Evolutionary conservation across 345 rosid species (phyloP), one percentile per base, ranked within the genome.

Genomic region (Heritiera littoralis): DNA sequence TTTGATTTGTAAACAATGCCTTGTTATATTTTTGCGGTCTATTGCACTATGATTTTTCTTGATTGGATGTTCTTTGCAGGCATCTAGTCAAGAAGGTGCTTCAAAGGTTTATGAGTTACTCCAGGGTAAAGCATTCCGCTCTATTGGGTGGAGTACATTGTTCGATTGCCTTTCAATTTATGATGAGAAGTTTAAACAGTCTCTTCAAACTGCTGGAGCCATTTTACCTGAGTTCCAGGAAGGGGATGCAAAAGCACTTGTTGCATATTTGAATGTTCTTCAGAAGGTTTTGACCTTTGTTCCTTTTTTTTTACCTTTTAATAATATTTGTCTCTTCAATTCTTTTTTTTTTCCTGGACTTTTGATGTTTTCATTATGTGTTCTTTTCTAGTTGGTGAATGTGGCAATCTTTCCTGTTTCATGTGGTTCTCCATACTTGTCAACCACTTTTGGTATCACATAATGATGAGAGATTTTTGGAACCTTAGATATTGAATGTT

Each of bases 181-280:
- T 77, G 95, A 90, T 79, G 98, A 95, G 60, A 95, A 92, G 87
- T 93, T 93, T 81, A 93, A 93, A 84, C 98, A 92, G 80, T 85
- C 98, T 81, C 89, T 89, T 78, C 97, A 92, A 83, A 88, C 93
- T 81, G 76, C 93, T 85, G 99, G 98, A 80, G 89, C 98, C 61
- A 81, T 90, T 92, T 81, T 95, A 78, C 99, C 97, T 7, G 98
- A 95, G 77, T 91, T 95, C 73, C 92, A 86, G 80, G 99, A 93
- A 80, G 99, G 98, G 40, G 99, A 95, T 83, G 97, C 99, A 81
- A 91, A 88, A 85, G 98, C 97, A 54, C 94, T 95, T 83, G 99
- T 91, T 84, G 99, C 98, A 65, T 95, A 95, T 89, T 84, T 93
- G 89, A 87, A 92, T 85, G 95, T 95, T 80, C 97, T 95, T 85